Base-by-base conservation (phyloP, 495 filamentous ascomycete species). In the Neurospora tetrasperma region DNA sequence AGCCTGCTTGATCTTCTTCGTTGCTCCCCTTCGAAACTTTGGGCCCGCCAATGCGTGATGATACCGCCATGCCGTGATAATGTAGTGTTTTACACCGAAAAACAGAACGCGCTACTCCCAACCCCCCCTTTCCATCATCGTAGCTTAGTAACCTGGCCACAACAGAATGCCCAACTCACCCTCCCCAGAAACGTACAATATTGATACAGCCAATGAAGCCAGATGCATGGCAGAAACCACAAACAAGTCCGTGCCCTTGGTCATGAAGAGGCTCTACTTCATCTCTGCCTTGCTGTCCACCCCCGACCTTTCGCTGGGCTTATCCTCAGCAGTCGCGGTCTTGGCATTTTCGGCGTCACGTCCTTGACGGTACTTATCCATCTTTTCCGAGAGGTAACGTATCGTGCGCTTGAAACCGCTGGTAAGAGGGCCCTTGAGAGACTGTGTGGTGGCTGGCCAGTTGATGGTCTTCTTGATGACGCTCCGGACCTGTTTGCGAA, bases 371-470 rank as follows among this genome's bases (percentile, higher is more conserved):
- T 88, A 87, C 83, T 97, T 97, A 54, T 82, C 86, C 66, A 91
- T 85, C 86, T 99, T 99, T 81, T 98, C 96, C 42, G 84, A 83
- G 73, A 95, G 72, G 82, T 99, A 99, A 73, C 88, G 87, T 85
- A 86, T 88, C 70, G 89, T 89, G 75, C 89, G 88, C 54, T 82
- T 76, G 8, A 91, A 75, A 0, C 96, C 96, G 1, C 91, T 87
- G 2, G 94, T 98, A 31, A 97, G 77, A 0, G 89, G 77, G 5
- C 93, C 90, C 82, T 99, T 98, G 48, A 94, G 73, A 44, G 88
- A 93, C 83, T 99, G 94, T 6, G 88, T 89, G 9, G 91, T 93
- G 73, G 92, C 93, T 4, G 96, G 93, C 96, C 96, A 99, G 69
- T 84, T 87, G 76, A 98, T 91, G 0, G 96, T 98, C 77, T 90